phyloP scores from a whole-genome alignment of 1,139 yeast genomes.

The Protomyces lactucae-debilis region DNA sequence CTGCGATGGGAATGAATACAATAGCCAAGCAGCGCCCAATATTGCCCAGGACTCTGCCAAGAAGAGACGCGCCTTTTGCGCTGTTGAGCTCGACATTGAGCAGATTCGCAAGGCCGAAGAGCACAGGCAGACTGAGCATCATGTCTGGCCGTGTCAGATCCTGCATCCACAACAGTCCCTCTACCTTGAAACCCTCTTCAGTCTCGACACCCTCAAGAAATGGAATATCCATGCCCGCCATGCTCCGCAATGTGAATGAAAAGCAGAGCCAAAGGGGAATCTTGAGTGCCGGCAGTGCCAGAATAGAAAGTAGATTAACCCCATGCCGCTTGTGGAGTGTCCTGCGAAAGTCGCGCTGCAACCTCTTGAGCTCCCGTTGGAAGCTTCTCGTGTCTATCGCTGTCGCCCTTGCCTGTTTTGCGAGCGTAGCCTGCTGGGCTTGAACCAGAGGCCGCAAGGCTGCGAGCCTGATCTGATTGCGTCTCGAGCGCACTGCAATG shows the following conservation, averaged over 20 bases:
- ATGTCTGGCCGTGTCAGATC: slow-evolving; percentile 10
- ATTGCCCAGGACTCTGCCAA: not conserved
- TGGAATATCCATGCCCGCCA: slow-evolving; percentile 12
- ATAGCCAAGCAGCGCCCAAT: slow-evolving; percentile 6
- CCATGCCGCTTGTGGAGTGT: slow-evolving; percentile 1
- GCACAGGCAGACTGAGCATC: not conserved
- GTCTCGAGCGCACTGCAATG: slow-evolving; percentile 10
- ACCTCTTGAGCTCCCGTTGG: not conserved
- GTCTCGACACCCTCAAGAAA: not conserved
- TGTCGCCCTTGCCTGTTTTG: not conserved
- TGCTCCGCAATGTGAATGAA: slow-evolving; percentile 14
- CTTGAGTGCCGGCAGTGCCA: slow-evolving; percentile 16
- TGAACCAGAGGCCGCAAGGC: slow-evolving; percentile 13
- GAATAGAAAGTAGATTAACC: slow-evolving; percentile 1
- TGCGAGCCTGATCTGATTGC: not conserved
- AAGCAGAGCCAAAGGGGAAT: slow-evolving; percentile 13
- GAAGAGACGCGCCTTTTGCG: not conserved
- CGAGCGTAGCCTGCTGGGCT: not conserved
- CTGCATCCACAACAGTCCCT: slow-evolving; percentile 7
- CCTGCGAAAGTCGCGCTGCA: not conserved
- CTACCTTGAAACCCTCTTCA: not conserved
- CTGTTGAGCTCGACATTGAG: slow-evolving; percentile 15
- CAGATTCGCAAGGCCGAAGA: slow-evolving; percentile 8
- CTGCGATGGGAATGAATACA: slow-evolving; percentile 11
- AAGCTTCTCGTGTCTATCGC: not conserved